Evolutionary conservation across 225 moss, liverwort and hornwort genomes (phyloP).

Genomic region (Pleurozium schreberi): DNA sequence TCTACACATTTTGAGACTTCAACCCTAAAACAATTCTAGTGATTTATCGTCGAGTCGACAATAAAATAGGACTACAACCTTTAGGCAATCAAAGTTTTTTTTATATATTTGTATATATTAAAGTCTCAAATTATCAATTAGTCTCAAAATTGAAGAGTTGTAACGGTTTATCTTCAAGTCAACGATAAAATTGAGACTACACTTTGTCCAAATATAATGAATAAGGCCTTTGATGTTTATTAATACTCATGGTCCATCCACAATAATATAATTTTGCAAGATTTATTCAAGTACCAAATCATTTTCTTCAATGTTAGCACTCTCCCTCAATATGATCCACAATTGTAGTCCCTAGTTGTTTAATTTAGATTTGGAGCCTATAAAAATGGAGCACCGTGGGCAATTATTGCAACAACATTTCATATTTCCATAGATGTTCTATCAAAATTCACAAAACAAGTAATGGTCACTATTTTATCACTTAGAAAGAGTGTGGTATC

Average conservation of each 20-base stretch:
- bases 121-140: too few relatives aligned
- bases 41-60: too few relatives aligned
- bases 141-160: too few relatives aligned
- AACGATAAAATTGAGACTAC: too few relatives aligned
- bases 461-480: neutral
- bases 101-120: too few relatives aligned
- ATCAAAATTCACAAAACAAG: neutral
- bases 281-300: neutral
- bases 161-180: too few relatives aligned
- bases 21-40: too few relatives aligned
- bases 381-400: accelerated
- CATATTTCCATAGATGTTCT: neutral
- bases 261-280: neutral
- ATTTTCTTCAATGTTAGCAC: neutral
- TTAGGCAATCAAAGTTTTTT: too few relatives aligned
- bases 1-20: too few relatives aligned
- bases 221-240: too few relatives aligned
- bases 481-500: neutral
- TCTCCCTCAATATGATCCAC: neutral
- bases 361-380: neutral
- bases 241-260: neutral
- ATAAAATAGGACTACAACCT: too few relatives aligned
- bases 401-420: neutral
- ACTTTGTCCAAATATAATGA: too few relatives aligned
- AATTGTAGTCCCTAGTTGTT: neutral